Conservation (phyloP, 495 filamentous ascomycete species). For the Aspergillus bridgeri region DNA sequence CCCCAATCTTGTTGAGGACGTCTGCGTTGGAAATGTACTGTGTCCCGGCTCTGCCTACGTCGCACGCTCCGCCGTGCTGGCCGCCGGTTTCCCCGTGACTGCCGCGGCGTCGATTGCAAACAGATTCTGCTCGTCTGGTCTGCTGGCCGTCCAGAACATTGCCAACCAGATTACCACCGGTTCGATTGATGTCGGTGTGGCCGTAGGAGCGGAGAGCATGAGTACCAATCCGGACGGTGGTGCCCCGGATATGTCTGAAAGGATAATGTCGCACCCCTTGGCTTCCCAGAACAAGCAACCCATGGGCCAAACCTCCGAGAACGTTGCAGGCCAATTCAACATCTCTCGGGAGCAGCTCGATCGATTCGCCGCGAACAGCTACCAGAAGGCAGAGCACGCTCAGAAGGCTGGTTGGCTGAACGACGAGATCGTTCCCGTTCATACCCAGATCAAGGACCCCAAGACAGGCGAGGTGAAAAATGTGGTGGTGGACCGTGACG, state of each 20-base stretch:
- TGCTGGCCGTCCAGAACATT: conserved; percentile 89
- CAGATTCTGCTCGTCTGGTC: conserved; percentile 93
- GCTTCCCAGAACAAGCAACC: conserved; percentile 79
- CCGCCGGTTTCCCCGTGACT: conserved; percentile 89
- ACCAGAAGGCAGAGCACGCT: conserved; percentile 78
- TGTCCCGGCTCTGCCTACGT: conserved; percentile 65
- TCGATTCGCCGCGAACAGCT: conserved; percentile 77
- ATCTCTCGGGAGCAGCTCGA: conserved; percentile 75
- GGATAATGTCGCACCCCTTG: conserved; percentile 66
- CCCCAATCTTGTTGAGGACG: conserved; percentile 83
- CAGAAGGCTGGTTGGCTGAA: conserved; percentile 90
- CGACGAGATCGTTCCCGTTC: conserved; percentile 89
- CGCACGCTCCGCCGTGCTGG: conserved; percentile 79
- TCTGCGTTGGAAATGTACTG: conserved; percentile 84
- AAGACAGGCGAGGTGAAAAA: conserved; percentile 74
- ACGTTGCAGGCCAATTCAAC: conserved; percentile 83
- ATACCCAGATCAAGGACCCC: conserved; percentile 73
- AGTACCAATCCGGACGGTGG: conserved; percentile 66
- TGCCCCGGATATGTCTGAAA: conserved; percentile 68
- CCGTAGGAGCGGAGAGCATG: conserved; percentile 89
- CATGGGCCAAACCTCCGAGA: conserved; percentile 97
- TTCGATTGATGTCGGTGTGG: conserved; percentile 82
- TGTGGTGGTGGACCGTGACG: conserved; percentile 77
- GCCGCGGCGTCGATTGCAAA: conserved; percentile 74
- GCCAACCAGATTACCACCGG: conserved; percentile 80